These are phyloP conservation scores for Debaryomyces maramus DNA, from an alignment of 805 yeast species.

Conservation along the genomic window DNA sequence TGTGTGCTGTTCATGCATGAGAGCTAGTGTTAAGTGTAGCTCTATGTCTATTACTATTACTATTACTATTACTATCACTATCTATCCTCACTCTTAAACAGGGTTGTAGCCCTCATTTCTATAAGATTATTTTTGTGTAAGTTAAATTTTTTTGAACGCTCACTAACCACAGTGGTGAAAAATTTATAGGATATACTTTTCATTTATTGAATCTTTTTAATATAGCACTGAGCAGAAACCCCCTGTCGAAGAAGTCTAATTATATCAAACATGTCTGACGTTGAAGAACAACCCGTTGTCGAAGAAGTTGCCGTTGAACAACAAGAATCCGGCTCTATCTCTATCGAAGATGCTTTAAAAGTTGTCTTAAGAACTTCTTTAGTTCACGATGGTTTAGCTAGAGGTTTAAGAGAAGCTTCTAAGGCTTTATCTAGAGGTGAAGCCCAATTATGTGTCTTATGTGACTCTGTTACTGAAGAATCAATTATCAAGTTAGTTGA, in stretches of 20 bases:
- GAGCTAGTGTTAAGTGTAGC: too few relatives aligned
- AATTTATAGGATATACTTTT: constrained; percentile 5
- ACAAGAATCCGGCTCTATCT: constrained; percentile 84
- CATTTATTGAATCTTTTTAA: constrained; percentile 6
- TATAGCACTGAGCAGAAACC: constrained; percentile 56
- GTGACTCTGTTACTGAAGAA: constrained; percentile 98
- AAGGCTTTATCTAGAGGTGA: constrained; percentile 97
- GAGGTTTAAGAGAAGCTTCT: constrained; percentile 99
- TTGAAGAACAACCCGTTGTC: constrained; percentile 82
- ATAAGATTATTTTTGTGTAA: not conserved
- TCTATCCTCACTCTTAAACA: too few relatives aligned
- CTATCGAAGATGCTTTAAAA: constrained; percentile 98
- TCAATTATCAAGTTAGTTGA: constrained; percentile 95
- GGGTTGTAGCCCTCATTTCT: constrained; percentile 18
- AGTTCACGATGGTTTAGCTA: constrained; percentile 99
- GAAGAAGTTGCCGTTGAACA: constrained; percentile 83
- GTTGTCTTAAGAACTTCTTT: constrained; percentile 97
- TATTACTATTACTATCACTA: too few relatives aligned
- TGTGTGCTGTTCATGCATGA: too few relatives aligned
- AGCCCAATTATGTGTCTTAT: constrained; percentile 96
- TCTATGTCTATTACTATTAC: too few relatives aligned
- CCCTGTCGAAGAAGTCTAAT: constrained; percentile 74
- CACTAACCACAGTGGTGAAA: constrained; percentile 7
- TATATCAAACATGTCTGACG: constrained; percentile 75
- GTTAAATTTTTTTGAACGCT: not conserved